Evolutionary conservation across 2,329 filamentous ascomycete genomes (phyloP), one percentile per base, ranked within the genome.

Genomic region (Colletotrichum sp.): DNA sequence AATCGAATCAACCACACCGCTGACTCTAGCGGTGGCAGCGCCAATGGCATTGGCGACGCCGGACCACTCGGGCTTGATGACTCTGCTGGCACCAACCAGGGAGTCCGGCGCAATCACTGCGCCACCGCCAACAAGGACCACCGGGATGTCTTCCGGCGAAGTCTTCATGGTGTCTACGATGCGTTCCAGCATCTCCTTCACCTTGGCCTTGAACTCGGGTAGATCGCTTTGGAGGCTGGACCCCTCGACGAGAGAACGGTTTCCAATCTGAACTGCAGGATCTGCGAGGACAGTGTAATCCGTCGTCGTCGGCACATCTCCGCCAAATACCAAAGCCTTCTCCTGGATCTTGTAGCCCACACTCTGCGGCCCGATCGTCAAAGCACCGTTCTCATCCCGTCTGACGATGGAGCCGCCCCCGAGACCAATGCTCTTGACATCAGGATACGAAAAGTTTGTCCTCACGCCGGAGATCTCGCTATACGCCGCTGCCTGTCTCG

Each of bases 21-120:
- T 91, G 7, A 93, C 90, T 59, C 90, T 85, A 2, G 91, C 90
- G 73, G 91, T 92, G 1, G 92, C 92, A 15, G 92, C 92, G 4
- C 92, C 92, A 16, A 94, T 91, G 0, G 92, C 92, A 79, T 94
- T 94, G 15, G 92, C 92, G 2, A 93, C 90, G 3, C 87, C 88
- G 3, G 90, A 89, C 86, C 88, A 92, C 59, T 87, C 83, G 0
- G 91, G 91, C 78, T 90, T 91, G 59, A 92, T 82, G 2, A 93
- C 90, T 36, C 83, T 85, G 78, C 89, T 90, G 13, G 91, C 91
- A 1, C 91, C 91, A 28, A 84, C 83, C 1, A 93, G 84, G n/a
- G 86, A 81, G 55, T 90, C 85, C 0, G 91, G 59, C 0, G 59
- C 59, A 34, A 63, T 63, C 30, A 63, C 59, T 0, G 59, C 59